A percentile compares a stretch with the other conserved stretches of the same genome.
phyloP scores from a whole-genome alignment of 2,329 filamentous ascomycete genomes.

The Pyrenophora teres region DNA sequence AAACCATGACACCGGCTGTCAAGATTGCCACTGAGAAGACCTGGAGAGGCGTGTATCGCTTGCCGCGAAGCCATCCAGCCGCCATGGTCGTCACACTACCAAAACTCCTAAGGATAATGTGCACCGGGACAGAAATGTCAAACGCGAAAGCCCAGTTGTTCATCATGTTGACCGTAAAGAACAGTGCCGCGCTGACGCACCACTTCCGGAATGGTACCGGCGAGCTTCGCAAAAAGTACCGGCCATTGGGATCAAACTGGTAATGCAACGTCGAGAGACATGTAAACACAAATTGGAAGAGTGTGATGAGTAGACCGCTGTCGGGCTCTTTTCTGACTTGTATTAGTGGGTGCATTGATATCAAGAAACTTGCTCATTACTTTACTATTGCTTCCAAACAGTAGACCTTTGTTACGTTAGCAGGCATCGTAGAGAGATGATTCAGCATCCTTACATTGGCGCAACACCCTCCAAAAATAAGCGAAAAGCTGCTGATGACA shows the following conservation, averaged over 20 bases:
- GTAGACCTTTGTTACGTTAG: slow-evolving; percentile 70
- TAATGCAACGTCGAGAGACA: slow-evolving; percentile 61
- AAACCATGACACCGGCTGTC: slow-evolving; percentile 82
- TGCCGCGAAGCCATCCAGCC: slow-evolving; percentile 86
- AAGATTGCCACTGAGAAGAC: slow-evolving; percentile 80
- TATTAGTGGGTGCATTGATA: slow-evolving; percentile 19
- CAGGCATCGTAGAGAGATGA: not conserved
- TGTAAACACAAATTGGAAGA: slow-evolving; percentile 63
- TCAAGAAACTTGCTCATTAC: slow-evolving; percentile 58
- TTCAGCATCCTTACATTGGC: slow-evolving; percentile 70
- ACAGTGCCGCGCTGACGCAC: slow-evolving; percentile 85
- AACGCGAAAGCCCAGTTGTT: slow-evolving; percentile 99
- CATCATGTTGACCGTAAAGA: slow-evolving; percentile 90
- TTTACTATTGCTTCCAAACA: slow-evolving; percentile 93
- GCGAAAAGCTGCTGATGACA: slow-evolving; percentile 65
- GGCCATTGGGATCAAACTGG: slow-evolving; percentile 58
- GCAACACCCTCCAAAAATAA: slow-evolving; percentile 96
- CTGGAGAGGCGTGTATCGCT: slow-evolving; percentile 80
- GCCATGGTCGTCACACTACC: slow-evolving; percentile 95
- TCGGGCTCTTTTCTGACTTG: slow-evolving; percentile 73
- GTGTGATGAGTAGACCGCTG: slow-evolving; percentile 72
- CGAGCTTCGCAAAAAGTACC: slow-evolving; percentile 75
- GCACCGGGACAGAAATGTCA: slow-evolving; percentile 91
- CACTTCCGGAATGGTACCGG: slow-evolving; percentile 83
- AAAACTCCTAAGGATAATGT: slow-evolving; percentile 94